phyloP scores from a whole-genome alignment of 345 rosid species.

The Alliaria petiolata region DNA sequence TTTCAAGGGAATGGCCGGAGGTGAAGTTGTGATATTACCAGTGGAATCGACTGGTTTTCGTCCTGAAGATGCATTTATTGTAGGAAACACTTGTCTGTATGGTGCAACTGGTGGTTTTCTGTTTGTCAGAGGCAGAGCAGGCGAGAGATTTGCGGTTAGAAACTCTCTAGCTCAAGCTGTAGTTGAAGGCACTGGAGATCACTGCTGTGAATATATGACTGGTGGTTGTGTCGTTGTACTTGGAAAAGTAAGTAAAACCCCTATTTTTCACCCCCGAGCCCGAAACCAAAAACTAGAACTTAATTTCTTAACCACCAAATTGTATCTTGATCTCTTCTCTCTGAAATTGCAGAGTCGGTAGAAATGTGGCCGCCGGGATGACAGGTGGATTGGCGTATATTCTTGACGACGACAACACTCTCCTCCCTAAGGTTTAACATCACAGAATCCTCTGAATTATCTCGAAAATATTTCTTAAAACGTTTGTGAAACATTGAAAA shows the following conservation, averaged over 20 bases:
- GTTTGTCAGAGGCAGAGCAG: slow-evolving; percentile 92
- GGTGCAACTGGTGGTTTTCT: slow-evolving; percentile 98
- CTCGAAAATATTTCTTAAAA: background rate
- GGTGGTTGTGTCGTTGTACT: slow-evolving; percentile 96
- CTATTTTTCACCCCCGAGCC: background rate
- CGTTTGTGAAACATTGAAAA: background rate
- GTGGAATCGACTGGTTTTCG: slow-evolving; percentile 67
- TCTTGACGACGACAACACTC: slow-evolving; percentile 82
- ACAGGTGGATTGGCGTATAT: slow-evolving; percentile 95
- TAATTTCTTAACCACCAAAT: background rate
- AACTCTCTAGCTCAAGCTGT: slow-evolving; percentile 95
- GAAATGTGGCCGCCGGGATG: slow-evolving; percentile 99
- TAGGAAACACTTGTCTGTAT: slow-evolving; percentile 95
- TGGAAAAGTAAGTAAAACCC: slow-evolving; percentile 74
- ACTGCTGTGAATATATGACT: slow-evolving; percentile 98
- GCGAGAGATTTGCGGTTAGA: slow-evolving; percentile 97
- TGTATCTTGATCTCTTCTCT: background rate
- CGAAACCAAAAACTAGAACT: background rate
- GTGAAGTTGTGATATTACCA: slow-evolving; percentile 86
- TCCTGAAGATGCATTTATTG: slow-evolving; percentile 93
- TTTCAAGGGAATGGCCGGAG: slow-evolving; percentile 93
- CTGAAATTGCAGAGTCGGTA: slow-evolving; percentile 73
- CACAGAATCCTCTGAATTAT: background rate
- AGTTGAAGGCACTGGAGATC: slow-evolving; percentile 99
- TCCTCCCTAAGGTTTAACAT: slow-evolving; percentile 80